These are phyloP conservation scores for Pythium catenulatum DNA, from an alignment of 352 stramenopile genomes.

Conservation along the genomic window DNA sequence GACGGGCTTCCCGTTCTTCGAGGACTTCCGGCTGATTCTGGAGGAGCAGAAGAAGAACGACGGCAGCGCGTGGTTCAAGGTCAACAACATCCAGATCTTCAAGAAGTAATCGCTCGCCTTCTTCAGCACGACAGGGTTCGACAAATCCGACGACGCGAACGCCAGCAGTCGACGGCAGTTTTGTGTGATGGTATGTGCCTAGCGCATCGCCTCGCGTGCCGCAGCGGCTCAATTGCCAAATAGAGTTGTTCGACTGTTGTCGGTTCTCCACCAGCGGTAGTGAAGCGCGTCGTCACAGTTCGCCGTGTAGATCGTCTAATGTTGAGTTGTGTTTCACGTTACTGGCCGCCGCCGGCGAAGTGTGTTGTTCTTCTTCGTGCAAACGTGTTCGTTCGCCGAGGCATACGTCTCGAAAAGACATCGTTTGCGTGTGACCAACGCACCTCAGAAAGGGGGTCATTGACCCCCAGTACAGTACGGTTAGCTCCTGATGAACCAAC, in stretches of 20 bases:
- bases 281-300: too few relatives aligned
- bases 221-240: slow-evolving; percentile 1
- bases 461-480: too few relatives aligned
- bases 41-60: slow-evolving; percentile 89
- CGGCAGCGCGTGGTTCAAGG: slow-evolving; percentile 81
- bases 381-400: neutral
- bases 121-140: neutral
- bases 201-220: neutral
- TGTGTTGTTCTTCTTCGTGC: neutral
- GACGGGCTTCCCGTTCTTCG: slow-evolving; percentile 90
- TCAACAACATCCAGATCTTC: slow-evolving; percentile 89
- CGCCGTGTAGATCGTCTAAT: too few relatives aligned
- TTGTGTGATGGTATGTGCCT: neutral
- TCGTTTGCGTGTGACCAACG: too few relatives aligned
- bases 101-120: slow-evolving; percentile 61
- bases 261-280: too few relatives aligned
- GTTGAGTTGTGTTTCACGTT: too few relatives aligned
- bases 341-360: too few relatives aligned
- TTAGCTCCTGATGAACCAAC: too few relatives aligned
- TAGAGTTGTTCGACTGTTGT: slow-evolving; percentile 33
- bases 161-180: neutral
- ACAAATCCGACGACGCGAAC: neutral
- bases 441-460: too few relatives aligned
- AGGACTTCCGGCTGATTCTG: slow-evolving; percentile 84
- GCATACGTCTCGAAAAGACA: too few relatives aligned